Conservation (phyloP, 805 yeast species). For the Grigorovia transvaalensis region DNA sequence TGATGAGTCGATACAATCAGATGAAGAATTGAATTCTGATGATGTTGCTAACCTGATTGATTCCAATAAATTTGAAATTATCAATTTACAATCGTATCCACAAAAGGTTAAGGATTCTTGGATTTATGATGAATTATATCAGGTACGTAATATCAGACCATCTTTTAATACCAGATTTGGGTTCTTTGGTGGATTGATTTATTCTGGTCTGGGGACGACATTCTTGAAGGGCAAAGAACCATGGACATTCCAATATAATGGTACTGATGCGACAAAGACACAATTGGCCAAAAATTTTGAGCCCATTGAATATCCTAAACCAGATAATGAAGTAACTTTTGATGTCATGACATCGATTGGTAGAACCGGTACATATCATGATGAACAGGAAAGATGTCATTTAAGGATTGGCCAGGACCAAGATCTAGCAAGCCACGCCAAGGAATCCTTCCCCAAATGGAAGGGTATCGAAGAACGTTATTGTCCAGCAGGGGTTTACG, state of each 20-base stretch:
- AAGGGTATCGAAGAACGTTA: constrained; percentile 85
- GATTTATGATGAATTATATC: constrained; percentile 74
- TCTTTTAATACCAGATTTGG: constrained; percentile 75
- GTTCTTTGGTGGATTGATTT: constrained; percentile 66
- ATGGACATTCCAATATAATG: constrained; percentile 65
- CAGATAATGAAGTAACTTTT: constrained; percentile 87
- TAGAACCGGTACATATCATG: constrained; percentile 92
- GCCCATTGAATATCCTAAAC: constrained; percentile 86
- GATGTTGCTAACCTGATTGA: constrained; percentile 26
- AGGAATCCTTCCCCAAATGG: constrained; percentile 58
- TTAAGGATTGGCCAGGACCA: constrained; percentile 52
- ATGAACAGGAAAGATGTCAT: constrained; percentile 89
- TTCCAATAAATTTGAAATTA: neutral
- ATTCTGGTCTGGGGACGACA: constrained; percentile 77
- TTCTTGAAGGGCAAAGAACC: constrained; percentile 72
- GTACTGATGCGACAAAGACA: constrained; percentile 66
- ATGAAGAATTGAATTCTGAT: constrained; percentile 15
- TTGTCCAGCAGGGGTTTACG: constrained; percentile 99
- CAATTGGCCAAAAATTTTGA: constrained; percentile 51
- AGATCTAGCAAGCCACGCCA: constrained; percentile 56
- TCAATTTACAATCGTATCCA: constrained; percentile 53
- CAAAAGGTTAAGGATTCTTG: constrained; percentile 62
- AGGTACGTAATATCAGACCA: constrained; percentile 86
- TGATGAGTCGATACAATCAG: constrained; percentile 25
- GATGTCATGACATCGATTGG: constrained; percentile 92